phyloP scores from a whole-genome alignment of 306 rosid genomes.

The Cyamopsis tetragonoloba region DNA sequence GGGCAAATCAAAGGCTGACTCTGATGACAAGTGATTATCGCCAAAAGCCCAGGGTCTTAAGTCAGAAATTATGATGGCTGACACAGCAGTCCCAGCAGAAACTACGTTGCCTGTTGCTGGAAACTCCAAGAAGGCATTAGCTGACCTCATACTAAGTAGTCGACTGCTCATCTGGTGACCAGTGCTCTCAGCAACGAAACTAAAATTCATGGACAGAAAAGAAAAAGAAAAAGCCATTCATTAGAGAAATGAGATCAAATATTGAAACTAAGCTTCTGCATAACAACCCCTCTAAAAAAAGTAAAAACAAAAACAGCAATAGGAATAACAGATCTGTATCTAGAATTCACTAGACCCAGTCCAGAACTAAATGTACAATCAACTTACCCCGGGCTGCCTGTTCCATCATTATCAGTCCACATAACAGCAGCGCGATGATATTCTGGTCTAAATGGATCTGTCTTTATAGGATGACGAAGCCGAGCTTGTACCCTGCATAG shows the following conservation, averaged over 20 bases:
- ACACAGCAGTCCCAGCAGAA: slow-evolving; percentile 60
- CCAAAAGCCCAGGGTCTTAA: slow-evolving; percentile 21
- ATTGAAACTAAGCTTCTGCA: not conserved
- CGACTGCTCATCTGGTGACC: slow-evolving; percentile 91
- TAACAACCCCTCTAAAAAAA: not conserved
- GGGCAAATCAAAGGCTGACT: slow-evolving; percentile 24
- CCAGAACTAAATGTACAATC: slow-evolving; percentile 4
- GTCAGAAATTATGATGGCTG: slow-evolving; percentile 74
- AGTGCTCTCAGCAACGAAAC: slow-evolving; percentile 89
- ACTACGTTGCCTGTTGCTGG: slow-evolving; percentile 60
- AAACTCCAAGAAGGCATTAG: slow-evolving; percentile 86
- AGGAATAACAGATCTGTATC: not conserved
- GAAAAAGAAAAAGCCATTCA: not conserved
- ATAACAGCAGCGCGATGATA: slow-evolving; percentile 66
- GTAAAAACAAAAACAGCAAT: not conserved
- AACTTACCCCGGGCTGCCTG: slow-evolving; percentile 83
- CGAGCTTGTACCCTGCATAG: slow-evolving; percentile 70
- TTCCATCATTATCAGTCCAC: slow-evolving; percentile 84
- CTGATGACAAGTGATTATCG: slow-evolving; percentile 27
- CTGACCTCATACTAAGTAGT: slow-evolving; percentile 77
- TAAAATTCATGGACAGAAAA: slow-evolving; percentile 35
- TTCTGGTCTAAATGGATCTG: slow-evolving; percentile 72
- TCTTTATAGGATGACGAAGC: slow-evolving; percentile 53
- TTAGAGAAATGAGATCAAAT: slow-evolving; percentile 3
- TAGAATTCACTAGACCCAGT: not conserved